Evolutionary conservation across 495 filamentous ascomycete genomes (phyloP), one percentile per base, ranked within the genome.

Genomic region (Acidiella bohemica): DNA sequence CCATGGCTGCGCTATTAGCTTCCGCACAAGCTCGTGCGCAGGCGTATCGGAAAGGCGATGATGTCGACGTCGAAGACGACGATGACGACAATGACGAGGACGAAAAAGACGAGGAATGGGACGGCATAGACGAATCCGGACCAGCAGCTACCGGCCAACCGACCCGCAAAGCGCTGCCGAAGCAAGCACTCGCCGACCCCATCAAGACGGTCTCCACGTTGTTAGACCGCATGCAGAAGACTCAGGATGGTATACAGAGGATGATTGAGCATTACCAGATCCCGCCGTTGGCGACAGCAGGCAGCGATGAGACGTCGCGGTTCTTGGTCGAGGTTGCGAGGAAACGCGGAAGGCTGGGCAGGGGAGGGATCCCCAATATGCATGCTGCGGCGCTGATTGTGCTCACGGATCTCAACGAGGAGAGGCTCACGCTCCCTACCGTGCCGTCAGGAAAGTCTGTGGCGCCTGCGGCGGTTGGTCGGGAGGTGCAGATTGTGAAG

Each of bases 371-470:
- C 24, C 90, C 90, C 28, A 96, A 97, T 59, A 56, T 94, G 31
- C 65, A 75, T 43, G 75, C 80, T 39, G 90, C 92, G 5, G 90
- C 87, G 23, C 88, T 85, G 70, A 80, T 81, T 2, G 88, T 97
- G 14, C 75, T 97, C 43, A 87, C 75, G 32, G 90, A 97, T 66
- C 93, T 90, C 87, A 67, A 92, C 35, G 90, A 95, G 59, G 90
- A 88, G 5, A 69, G 90, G 21, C 93, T 97, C 39, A 84, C 93
- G 4, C 53, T 78, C 33, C 58, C 68, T 14, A 65, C 76, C n/a
- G 70, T 42, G 20, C 50, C 59, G n/a, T 47, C 58, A 0, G 42
- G 54, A 1, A 61, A 59, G 21, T 56, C 60, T 6, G 7, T 27
- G 25, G 25, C 7, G 32, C 44, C 39, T 18, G 55, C 53, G 23